Percentiles rank a stretch among this genome's conserved stretches.
These are phyloP conservation scores for Coemansia erecta DNA, from an alignment of 192 early-diverging fungal genomes.

Conservation along the genomic window DNA sequence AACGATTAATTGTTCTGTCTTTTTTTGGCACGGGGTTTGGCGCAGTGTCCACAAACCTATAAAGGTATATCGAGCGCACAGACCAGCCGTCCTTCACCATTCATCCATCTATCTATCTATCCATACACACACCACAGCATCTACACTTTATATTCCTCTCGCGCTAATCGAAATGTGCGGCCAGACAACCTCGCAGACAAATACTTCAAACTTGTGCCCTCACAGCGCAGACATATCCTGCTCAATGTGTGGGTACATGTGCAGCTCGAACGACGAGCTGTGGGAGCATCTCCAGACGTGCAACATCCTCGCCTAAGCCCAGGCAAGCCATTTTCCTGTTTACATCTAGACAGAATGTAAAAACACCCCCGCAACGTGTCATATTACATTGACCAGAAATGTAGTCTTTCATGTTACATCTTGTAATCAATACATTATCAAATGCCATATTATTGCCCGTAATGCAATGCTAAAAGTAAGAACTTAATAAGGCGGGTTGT, in stretches of 20 bases:
- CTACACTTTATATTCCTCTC: background rate
- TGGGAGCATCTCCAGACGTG: slow-evolving; percentile 52
- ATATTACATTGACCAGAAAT: background rate
- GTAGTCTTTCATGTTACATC: background rate
- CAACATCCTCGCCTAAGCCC: slow-evolving; percentile 34
- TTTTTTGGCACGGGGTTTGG: slow-evolving; percentile 9
- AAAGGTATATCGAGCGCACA: slow-evolving; percentile 1
- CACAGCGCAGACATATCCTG: slow-evolving; percentile 15
- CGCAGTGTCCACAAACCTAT: background rate
- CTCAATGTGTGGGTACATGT: slow-evolving; percentile 46
- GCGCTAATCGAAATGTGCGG: background rate
- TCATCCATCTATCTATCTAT: background rate
- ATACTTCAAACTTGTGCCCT: background rate
- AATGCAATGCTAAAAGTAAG: background rate
- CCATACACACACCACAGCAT: too few species aligned
- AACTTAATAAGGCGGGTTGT: background rate
- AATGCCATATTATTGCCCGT: background rate
- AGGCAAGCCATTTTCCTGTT: background rate
- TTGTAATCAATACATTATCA: too few species aligned
- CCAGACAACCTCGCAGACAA: background rate
- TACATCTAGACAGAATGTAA: too few species aligned
- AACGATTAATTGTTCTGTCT: background rate
- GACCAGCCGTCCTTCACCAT: background rate
- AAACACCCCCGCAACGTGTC: too few species aligned
- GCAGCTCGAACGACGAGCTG: slow-evolving; percentile 42